A percentile compares a stretch with the other conserved stretches of the same genome.
Evolutionary conservation across 768 basidiomycete species (phyloP).

Genomic region (Boletus huronensis): DNA sequence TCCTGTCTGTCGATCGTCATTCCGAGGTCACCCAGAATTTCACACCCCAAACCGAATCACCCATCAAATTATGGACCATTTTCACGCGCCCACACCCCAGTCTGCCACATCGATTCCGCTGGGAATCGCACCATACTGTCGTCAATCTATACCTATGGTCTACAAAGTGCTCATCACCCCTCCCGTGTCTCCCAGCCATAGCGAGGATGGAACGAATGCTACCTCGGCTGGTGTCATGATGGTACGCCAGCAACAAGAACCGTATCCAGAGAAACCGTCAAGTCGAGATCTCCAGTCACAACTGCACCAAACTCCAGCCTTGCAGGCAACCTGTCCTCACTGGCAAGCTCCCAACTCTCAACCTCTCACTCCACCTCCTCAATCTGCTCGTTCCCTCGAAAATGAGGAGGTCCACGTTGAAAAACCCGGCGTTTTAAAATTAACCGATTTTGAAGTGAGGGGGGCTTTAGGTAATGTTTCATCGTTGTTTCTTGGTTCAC

Average conservation of each 20-base stretch:
- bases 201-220: constrained; percentile 35
- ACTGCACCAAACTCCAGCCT: background rate
- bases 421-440: constrained; percentile 50
- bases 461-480: constrained; percentile 63
- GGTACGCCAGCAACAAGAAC: constrained; percentile 12
- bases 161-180: constrained; percentile 67
- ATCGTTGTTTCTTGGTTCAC: background rate
- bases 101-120: constrained; percentile 11
- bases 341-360: constrained; percentile 9
- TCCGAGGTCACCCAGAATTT: background rate
- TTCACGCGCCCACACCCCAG: constrained; percentile 21
- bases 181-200: constrained; percentile 59
- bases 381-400: constrained; percentile 57
- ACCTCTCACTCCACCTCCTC: constrained; percentile 29
- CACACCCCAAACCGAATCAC: background rate
- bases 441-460: constrained; percentile 79
- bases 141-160: constrained; percentile 43
- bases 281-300: constrained; percentile 9
- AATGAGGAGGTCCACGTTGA: constrained; percentile 67
- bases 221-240: constrained; percentile 5
- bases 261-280: constrained; percentile 8
- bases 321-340: constrained; percentile 8
- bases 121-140: constrained; percentile 22
- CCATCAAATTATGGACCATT: constrained; percentile 24
- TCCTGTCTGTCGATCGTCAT: background rate